A percentile compares a stretch with the other conserved stretches of the same genome.
Conservation (phyloP, 345 rosid genomes). For the Passiflora organensis region DNA sequence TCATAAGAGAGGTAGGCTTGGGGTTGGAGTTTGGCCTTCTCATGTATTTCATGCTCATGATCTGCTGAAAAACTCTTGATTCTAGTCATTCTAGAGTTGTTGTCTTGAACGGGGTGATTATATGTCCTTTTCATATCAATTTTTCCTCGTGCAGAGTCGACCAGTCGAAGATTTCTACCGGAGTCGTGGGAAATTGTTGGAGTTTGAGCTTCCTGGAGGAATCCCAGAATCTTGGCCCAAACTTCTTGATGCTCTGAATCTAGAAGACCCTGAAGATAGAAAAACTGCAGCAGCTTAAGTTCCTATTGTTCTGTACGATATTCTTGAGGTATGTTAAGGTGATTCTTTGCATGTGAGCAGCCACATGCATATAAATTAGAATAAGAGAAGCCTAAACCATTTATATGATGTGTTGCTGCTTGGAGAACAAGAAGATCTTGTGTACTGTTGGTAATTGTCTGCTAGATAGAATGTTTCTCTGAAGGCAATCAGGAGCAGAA, state of each 20-base stretch:
- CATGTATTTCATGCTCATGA: too few species aligned
- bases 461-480: conserved; percentile 1
- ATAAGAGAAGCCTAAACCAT: conserved; percentile 1
- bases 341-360: conserved; percentile 54
- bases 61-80: too few species aligned
- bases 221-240: conserved; percentile 98
- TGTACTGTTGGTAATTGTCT: conserved; percentile 11
- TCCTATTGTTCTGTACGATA: conserved; percentile 4
- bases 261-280: conserved; percentile 54
- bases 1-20: too few species aligned
- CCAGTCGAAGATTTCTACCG: conserved; percentile 94
- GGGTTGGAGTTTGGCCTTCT: too few species aligned
- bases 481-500: not conserved
- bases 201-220: conserved; percentile 94
- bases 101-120: not conserved
- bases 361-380: conserved; percentile 30
- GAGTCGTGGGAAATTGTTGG: conserved; percentile 65
- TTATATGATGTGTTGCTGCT: conserved; percentile 4
- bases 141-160: conserved; percentile 58
- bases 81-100: too few species aligned
- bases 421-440: conserved; percentile 9
- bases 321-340: conserved; percentile 30
- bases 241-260: conserved; percentile 79
- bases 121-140: not conserved
- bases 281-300: conserved; percentile 60